These are phyloP conservation scores for Colletotrichum simmondsii DNA, from an alignment of 2,329 filamentous ascomycete species.

Conservation along the genomic window DNA sequence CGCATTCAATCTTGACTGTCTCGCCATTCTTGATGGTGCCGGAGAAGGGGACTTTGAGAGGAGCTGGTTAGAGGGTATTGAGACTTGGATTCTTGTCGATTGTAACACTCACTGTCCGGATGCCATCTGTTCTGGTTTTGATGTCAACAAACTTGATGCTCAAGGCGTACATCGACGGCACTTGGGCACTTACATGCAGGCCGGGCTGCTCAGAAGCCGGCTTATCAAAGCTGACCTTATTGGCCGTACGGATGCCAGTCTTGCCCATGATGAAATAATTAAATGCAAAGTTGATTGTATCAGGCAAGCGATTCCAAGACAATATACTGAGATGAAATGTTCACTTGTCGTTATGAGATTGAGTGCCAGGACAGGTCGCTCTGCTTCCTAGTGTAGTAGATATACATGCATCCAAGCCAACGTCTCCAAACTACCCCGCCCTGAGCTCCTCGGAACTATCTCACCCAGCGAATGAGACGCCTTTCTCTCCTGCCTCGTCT, in stretches of 20 bases:
- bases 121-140: constrained; percentile 85
- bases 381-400: neutral
- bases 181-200: constrained; percentile 69
- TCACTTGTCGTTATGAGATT: neutral
- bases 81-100: neutral
- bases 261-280: constrained; percentile 62
- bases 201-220: constrained; percentile 76
- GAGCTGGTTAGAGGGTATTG: constrained; percentile 5
- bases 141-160: neutral
- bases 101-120: constrained; percentile 74
- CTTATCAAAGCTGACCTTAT: constrained; percentile 79
- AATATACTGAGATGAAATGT: neutral
- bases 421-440: constrained; percentile 29
- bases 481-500: neutral
- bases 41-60: constrained; percentile 73
- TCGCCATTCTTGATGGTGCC: constrained; percentile 83
- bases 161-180: neutral
- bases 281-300: neutral
- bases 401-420: constrained; percentile 8
- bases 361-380: neutral
- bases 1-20: constrained; percentile 92
- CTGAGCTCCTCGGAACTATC: constrained; percentile 8
- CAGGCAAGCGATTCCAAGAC: neutral
- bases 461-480: constrained; percentile 7
- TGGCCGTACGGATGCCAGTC: constrained; percentile 71